A percentile compares a stretch with the other conserved stretches of the same genome.
Conservation (phyloP, 108 stramenopile species). For the Pseudonitzschia pungens region DNA sequence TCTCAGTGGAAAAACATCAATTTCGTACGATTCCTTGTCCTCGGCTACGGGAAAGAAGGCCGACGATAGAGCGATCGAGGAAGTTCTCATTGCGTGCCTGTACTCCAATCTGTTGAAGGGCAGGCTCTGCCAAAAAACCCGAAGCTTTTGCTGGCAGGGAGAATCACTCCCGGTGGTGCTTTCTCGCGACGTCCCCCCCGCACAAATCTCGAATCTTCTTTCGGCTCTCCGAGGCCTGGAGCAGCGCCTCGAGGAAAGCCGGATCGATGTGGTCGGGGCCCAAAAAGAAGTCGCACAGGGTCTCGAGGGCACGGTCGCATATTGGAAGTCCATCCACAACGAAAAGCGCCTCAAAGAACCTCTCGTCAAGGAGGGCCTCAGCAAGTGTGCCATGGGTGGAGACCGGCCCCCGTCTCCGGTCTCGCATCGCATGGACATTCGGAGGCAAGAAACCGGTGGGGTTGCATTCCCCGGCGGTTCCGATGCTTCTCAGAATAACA, state of each 20-base stretch:
- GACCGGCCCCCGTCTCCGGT: not conserved
- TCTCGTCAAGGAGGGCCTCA: not conserved
- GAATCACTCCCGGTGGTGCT: conserved; percentile 12
- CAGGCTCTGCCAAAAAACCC: conserved; percentile 40
- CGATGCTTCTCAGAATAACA: not conserved
- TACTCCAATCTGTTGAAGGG: conserved; percentile 39
- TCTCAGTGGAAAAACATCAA: conserved; percentile 4
- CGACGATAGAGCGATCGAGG: conserved; percentile 33
- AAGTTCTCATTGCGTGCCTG: conserved; percentile 41
- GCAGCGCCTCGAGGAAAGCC: conserved; percentile 18
- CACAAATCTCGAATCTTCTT: not conserved
- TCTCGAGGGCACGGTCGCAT: not conserved
- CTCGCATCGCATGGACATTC: not conserved
- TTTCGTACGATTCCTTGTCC: conserved; percentile 27
- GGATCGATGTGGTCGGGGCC: not conserved
- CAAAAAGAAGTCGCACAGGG: conserved; percentile 6
- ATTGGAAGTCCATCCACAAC: conserved; percentile 5
- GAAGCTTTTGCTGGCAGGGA: conserved; percentile 9
- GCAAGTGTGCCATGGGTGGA: not conserved
- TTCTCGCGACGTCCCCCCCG: conserved; percentile 3
- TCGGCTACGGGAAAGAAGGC: conserved; percentile 18
- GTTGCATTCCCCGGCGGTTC: not conserved
- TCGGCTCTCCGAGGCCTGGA: conserved; percentile 6
- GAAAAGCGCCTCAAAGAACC: not conserved
- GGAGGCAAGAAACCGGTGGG: not conserved